Percentiles rank a stretch among this genome's conserved stretches.
Conservation (phyloP, 225 moss, liverwort and hornwort species). For the Antitrichia curtipendula region DNA sequence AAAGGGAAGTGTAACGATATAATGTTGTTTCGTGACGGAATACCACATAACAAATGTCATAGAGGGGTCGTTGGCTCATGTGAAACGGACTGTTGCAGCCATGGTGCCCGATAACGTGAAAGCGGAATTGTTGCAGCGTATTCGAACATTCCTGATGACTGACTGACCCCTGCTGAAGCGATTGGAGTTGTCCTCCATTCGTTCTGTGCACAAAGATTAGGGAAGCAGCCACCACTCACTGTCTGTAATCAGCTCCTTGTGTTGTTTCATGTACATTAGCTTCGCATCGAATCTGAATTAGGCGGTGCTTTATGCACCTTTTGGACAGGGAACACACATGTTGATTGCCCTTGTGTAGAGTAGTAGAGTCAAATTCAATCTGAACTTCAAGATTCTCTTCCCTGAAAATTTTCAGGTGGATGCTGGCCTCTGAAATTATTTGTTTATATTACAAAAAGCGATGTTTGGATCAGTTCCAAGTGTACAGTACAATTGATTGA, state of each 20-base stretch:
- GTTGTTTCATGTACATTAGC: slow-evolving; percentile 13
- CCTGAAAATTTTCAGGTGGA: background rate
- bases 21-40: too few relatives aligned
- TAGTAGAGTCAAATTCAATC: background rate
- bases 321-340: background rate
- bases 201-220: background rate
- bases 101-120: slow-evolving; percentile 93
- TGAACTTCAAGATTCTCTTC: background rate
- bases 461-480: background rate
- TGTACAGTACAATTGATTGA: background rate
- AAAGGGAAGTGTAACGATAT: too few relatives aligned
- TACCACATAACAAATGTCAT: too few relatives aligned
- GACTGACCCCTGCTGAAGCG: slow-evolving; percentile 60
- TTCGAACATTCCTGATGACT: slow-evolving; percentile 72
- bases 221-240: background rate
- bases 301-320: slow-evolving; percentile 1
- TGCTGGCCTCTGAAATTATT: background rate
- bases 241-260: background rate
- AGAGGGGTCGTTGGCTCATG: background rate
- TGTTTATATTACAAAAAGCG: background rate
- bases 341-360: slow-evolving; percentile 1
- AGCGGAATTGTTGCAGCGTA: slow-evolving; percentile 85
- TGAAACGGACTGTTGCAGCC: slow-evolving; percentile 55
- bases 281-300: background rate
- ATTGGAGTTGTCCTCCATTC: background rate